Percentiles rank a stretch among this genome's conserved stretches.
phyloP scores from a whole-genome alignment of 2,329 filamentous ascomycete species.

The Botrytis pseudocinerea region DNA sequence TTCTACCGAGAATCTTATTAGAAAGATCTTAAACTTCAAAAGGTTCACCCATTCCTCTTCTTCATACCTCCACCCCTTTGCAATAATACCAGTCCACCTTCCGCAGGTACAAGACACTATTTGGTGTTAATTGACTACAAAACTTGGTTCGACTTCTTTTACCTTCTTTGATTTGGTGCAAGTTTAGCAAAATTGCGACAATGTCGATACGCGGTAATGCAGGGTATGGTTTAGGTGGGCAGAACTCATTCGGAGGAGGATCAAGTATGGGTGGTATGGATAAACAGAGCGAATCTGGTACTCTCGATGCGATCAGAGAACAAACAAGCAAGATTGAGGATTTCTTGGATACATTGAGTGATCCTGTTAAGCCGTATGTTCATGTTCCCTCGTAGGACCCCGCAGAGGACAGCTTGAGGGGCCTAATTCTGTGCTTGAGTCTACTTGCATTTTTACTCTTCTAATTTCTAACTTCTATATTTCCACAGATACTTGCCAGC shows the following conservation, averaged over 20 bases:
- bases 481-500: conserved; percentile 78
- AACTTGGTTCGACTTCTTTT: neutral
- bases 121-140: conserved; percentile 12
- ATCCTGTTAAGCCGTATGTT: conserved; percentile 92
- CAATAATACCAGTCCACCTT: neutral
- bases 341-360: conserved; percentile 78
- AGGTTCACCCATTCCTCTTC: conserved; percentile 15
- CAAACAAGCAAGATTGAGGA: conserved; percentile 99
- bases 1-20: conserved; percentile 20
- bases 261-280: conserved; percentile 37
- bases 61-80: conserved; percentile 11
- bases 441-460: conserved; percentile 5
- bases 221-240: conserved; percentile 44
- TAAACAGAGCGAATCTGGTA: conserved; percentile 41
- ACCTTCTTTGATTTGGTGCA: conserved; percentile 31
- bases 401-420: conserved; percentile 21
- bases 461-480: conserved; percentile 33
- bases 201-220: conserved; percentile 60
- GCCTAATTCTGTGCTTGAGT: neutral
- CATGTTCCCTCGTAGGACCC: conserved; percentile 22
- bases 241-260: conserved; percentile 42
- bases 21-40: conserved; percentile 14
- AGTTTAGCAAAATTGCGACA: conserved; percentile 38
- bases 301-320: conserved; percentile 81
- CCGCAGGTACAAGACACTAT: neutral